Conservation (phyloP, 2,329 filamentous ascomycete species). For the Scedosporium apiospermum region DNA sequence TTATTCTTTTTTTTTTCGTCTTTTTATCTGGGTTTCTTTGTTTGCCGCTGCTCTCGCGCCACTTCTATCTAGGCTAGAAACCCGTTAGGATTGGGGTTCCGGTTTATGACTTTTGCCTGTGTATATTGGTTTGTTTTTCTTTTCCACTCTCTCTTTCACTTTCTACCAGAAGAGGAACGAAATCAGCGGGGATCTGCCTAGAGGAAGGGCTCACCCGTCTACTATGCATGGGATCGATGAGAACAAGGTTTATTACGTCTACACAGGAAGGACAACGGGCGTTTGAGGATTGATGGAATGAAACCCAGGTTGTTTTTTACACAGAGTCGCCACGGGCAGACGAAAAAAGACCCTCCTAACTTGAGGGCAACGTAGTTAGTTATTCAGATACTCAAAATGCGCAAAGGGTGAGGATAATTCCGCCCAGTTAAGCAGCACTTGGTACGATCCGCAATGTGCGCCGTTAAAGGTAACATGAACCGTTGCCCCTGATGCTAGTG, state of each 20-base stretch:
- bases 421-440: too few relatives aligned
- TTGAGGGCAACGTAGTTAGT: not conserved
- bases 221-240: not conserved
- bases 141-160: not conserved
- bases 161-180: not conserved
- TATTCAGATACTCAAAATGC: not conserved
- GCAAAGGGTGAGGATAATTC: too few relatives aligned
- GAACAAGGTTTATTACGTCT: not conserved
- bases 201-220: not conserved
- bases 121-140: constrained; percentile 5
- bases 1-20: not conserved
- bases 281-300: not conserved
- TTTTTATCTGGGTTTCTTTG: constrained; percentile 4
- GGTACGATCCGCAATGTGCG: too few relatives aligned
- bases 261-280: not conserved
- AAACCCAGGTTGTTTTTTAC: not conserved
- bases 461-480: too few relatives aligned
- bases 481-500: too few relatives aligned
- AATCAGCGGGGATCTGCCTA: not conserved
- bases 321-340: not conserved
- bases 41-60: not conserved
- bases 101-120: constrained; percentile 6
- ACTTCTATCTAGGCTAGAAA: constrained; percentile 1
- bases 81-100: not conserved
- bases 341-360: not conserved